A percentile compares a stretch with the other conserved stretches of the same genome.
Conservation (phyloP, 2,329 filamentous ascomycete genomes). For the Fusarium papillatum region DNA sequence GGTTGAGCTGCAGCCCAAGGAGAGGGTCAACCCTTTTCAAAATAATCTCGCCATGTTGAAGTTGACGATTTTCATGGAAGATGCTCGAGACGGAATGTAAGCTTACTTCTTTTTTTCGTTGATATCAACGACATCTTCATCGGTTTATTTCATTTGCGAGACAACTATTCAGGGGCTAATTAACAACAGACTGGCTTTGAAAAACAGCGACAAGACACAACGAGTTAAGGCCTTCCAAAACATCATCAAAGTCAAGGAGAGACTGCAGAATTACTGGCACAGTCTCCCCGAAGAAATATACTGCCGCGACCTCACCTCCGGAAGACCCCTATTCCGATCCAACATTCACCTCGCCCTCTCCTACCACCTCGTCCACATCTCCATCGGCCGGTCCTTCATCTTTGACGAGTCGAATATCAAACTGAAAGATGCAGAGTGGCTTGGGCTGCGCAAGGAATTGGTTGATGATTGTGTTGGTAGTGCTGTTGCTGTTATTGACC, state of each 20-base stretch:
- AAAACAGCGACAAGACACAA: conserved; percentile 13
- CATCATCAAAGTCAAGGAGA: conserved; percentile 18
- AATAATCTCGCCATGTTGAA: conserved; percentile 31
- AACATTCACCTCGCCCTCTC: conserved; percentile 39
- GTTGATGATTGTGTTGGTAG: conserved; percentile 29
- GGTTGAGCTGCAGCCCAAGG: conserved; percentile 22
- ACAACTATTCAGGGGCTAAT: background rate
- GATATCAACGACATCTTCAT: no score
- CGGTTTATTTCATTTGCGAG: background rate
- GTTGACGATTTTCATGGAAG: conserved; percentile 38
- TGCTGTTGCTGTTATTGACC: conserved; percentile 22
- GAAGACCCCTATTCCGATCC: conserved; percentile 35
- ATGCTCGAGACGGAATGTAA: conserved; percentile 35
- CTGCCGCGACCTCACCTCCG: conserved; percentile 34
- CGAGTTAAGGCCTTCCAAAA: conserved; percentile 6
- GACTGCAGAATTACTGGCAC: conserved; percentile 25
- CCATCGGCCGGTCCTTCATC: conserved; percentile 37
- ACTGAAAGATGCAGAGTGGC: conserved; percentile 13
- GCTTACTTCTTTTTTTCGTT: background rate
- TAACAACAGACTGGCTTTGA: conserved; percentile 12
- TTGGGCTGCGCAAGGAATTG: conserved; percentile 8
- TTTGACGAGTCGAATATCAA: conserved; percentile 14
- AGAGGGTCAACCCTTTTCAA: conserved; percentile 34
- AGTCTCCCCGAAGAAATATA: conserved; percentile 29
- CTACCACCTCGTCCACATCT: conserved; percentile 33